A percentile compares a stretch with the other conserved stretches of the same genome.
These are phyloP conservation scores for Ceratocystiopsis brevicomis DNA, from an alignment of 2,329 filamentous ascomycete species.

Conservation along the genomic window DNA sequence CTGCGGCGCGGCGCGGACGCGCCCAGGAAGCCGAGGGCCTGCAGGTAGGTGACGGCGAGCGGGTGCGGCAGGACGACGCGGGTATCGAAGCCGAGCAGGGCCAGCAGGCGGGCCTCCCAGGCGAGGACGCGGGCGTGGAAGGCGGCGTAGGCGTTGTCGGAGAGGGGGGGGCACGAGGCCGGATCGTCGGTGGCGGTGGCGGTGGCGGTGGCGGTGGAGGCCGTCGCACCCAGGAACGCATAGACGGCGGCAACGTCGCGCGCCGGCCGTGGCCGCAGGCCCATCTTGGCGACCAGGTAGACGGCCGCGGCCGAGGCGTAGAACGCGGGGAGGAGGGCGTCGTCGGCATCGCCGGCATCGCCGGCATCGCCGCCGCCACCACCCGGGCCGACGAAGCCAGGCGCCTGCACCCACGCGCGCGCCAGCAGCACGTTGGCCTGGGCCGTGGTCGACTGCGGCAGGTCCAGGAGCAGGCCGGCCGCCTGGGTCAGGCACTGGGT, in stretches of 20 bases:
- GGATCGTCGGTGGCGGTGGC: slow-evolving; percentile 14
- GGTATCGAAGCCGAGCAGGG: slow-evolving; percentile 59
- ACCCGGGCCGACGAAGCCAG: slow-evolving; percentile 8
- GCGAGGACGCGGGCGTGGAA: slow-evolving; percentile 46
- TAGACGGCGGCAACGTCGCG: slow-evolving; percentile 75
- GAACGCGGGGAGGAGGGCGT: not conserved
- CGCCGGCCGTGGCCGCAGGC: slow-evolving; percentile 54
- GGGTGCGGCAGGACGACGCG: slow-evolving; percentile 74
- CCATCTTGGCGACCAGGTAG: slow-evolving; percentile 69
- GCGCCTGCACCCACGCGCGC: slow-evolving; percentile 54
- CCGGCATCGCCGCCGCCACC: slow-evolving; percentile 25
- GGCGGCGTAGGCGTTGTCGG: slow-evolving; percentile 51
- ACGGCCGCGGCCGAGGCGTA: slow-evolving; percentile 62
- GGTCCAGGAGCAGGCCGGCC: slow-evolving; percentile 59
- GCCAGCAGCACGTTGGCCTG: slow-evolving; percentile 69
- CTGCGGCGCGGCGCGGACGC: slow-evolving; percentile 34
- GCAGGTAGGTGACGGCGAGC: slow-evolving; percentile 78
- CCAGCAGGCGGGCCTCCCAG: slow-evolving; percentile 62
- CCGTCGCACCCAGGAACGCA: slow-evolving; percentile 51
- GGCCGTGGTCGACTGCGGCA: slow-evolving; percentile 72
- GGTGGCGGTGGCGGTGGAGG: slow-evolving; percentile 37
- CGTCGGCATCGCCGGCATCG: slow-evolving; percentile 26
- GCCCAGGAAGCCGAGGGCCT: slow-evolving; percentile 55
- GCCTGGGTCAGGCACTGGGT: slow-evolving; percentile 59
- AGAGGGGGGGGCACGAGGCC: slow-evolving; percentile 10